Conservation (phyloP, 805 yeast species). For the Metschnikowia colocasiae region DNA sequence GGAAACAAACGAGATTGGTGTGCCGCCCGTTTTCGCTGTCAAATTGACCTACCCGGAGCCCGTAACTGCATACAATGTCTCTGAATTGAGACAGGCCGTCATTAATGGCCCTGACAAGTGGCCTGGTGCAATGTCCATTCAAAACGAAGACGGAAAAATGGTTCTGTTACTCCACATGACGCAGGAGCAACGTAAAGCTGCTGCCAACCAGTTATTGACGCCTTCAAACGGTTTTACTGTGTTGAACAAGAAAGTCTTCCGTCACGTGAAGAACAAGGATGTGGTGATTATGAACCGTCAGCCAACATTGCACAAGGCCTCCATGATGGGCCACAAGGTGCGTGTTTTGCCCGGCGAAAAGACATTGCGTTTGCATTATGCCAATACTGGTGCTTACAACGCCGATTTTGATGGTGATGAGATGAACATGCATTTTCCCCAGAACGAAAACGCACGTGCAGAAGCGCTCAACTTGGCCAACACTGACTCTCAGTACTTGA, state of each 20-base stretch:
- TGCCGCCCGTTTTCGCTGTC: conserved; percentile 96
- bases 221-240: conserved; percentile 66
- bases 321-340: conserved; percentile 99
- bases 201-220: conserved; percentile 91
- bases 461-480: conserved; percentile 94
- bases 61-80: conserved; percentile 86
- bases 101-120: conserved; percentile 96
- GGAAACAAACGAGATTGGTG: conserved; percentile 97
- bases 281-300: conserved; percentile 98
- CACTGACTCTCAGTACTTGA: conserved; percentile 94
- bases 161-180: conserved; percentile 86
- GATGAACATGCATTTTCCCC: conserved; percentile 99
- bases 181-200: conserved; percentile 86
- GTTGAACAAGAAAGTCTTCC: conserved; percentile 85
- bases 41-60: conserved; percentile 98
- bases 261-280: conserved; percentile 93
- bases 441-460: conserved; percentile 93
- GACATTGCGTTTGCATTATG: conserved; percentile 93
- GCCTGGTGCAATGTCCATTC: conserved; percentile 98
- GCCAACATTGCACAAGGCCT: conserved; percentile 98
- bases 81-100: conserved; percentile 89
- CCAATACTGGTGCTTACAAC: conserved; percentile 98
- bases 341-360: conserved; percentile 96
- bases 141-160: conserved; percentile 89
- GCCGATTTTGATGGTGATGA: conserved; percentile 99